Evolutionary conservation across 805 yeast species (phyloP).

Genomic region (Ogataea thermomethanolica): DNA sequence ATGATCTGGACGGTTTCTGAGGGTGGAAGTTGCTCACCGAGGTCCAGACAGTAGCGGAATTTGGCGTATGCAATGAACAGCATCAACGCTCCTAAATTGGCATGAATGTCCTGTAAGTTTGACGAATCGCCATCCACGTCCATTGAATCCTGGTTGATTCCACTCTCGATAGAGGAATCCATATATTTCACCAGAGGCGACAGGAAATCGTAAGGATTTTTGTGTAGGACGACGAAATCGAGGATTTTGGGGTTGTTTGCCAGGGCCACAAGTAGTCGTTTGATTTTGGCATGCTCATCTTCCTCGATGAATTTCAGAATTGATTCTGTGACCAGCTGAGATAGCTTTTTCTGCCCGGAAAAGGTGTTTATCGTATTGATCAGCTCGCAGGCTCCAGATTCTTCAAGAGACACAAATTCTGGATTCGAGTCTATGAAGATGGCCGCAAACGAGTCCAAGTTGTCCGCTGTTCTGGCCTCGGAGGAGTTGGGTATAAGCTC

Average conservation of each 20-base stretch:
- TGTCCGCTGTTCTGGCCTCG: constrained; percentile 6
- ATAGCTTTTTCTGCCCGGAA: constrained; percentile 38
- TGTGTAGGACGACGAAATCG: constrained; percentile 41
- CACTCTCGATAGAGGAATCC: constrained; percentile 38
- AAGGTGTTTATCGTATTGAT: constrained; percentile 46
- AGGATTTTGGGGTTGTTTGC: constrained; percentile 41
- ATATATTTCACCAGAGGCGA: constrained; percentile 47
- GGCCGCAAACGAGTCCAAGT: constrained; percentile 13
- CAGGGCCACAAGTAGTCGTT: constrained; percentile 51
- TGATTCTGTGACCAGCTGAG: constrained; percentile 35
- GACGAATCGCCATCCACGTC: constrained; percentile 53
- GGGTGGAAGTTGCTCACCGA: constrained; percentile 2
- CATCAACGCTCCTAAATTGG: constrained; percentile 63
- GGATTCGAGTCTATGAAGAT: constrained; percentile 39
- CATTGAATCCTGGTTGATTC: constrained; percentile 19
- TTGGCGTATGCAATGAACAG: constrained; percentile 37
- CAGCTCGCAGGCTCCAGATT: constrained; percentile 51
- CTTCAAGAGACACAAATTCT: constrained; percentile 48
- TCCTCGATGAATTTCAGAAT: constrained; percentile 36
- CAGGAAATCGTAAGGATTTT: constrained; percentile 42
- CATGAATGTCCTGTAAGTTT: constrained; percentile 54
- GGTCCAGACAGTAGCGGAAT: constrained; percentile 15
- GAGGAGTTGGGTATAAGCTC: constrained; percentile 22
- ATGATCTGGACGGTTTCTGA: constrained; percentile 8
- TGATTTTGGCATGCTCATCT: constrained; percentile 41